Evolutionary conservation across 306 rosid species (phyloP).

Genomic region (Argentina anserina): DNA sequence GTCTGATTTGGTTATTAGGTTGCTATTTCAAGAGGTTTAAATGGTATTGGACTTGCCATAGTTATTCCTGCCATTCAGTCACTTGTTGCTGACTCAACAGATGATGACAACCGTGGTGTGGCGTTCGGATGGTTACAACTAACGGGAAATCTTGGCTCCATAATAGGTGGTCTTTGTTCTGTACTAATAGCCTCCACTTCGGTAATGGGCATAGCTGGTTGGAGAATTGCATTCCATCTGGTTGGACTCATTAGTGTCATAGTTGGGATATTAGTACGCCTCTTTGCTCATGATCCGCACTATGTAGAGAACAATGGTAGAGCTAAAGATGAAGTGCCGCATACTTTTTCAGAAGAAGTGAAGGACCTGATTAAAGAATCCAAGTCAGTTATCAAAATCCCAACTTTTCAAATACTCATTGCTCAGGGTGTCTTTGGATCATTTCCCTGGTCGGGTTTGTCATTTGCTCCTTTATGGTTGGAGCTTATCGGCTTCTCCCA

Average conservation of each 20-base stretch:
- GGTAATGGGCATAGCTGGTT: conserved; percentile 70
- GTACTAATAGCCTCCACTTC: conserved; percentile 66
- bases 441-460: conserved; percentile 77
- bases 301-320: conserved; percentile 28
- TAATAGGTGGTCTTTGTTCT: conserved; percentile 65
- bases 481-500: conserved; percentile 88
- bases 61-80: conserved; percentile 79
- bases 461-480: conserved; percentile 80
- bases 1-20: conserved; percentile 39
- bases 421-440: conserved; percentile 94
- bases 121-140: conserved; percentile 83
- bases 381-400: conserved; percentile 56
- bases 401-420: conserved; percentile 79
- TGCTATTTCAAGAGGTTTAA: conserved; percentile 83
- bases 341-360: conserved; percentile 40
- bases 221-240: conserved; percentile 80
- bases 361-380: conserved; percentile 56
- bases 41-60: conserved; percentile 88
- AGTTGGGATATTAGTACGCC: conserved; percentile 52
- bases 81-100: conserved; percentile 76
- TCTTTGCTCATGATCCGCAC: conserved; percentile 72
- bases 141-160: conserved; percentile 63
- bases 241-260: conserved; percentile 70
- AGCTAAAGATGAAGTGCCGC: conserved; percentile 17
- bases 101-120: conserved; percentile 62